phyloP scores from a whole-genome alignment of 305 asterid species.

The Plantago lanceolata region DNA sequence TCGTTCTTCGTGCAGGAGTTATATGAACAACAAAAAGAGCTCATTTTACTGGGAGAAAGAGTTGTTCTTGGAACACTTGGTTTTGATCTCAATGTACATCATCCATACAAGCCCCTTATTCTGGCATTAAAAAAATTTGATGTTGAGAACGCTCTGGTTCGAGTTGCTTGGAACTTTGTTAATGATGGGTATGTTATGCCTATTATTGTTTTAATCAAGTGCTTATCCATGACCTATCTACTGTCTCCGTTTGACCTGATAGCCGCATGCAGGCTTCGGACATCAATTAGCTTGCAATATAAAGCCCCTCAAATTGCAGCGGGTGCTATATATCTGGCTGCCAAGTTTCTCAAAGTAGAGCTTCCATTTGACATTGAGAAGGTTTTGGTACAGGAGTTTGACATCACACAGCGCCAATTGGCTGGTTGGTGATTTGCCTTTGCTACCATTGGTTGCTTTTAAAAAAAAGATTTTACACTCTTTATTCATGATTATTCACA shows the following conservation, averaged over 20 bases:
- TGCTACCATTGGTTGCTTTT: conserved; percentile 27
- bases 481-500: too few relatives aligned
- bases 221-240: conserved; percentile 50
- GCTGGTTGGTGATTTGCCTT: conserved; percentile 75
- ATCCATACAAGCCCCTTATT: conserved; percentile 95
- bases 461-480: too few relatives aligned
- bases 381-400: conserved; percentile 99
- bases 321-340: conserved; percentile 97
- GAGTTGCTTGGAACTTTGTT: conserved; percentile 98
- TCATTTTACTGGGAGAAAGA: conserved; percentile 76
- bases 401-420: conserved; percentile 96
- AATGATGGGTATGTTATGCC: conserved; percentile 87
- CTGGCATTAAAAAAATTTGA: conserved; percentile 87
- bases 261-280: conserved; percentile 94
- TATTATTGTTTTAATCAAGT: conserved; percentile 27
- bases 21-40: conserved; percentile 90
- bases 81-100: conserved; percentile 80
- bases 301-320: conserved; percentile 99
- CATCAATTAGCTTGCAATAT: conserved; percentile 94
- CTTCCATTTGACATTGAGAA: conserved; percentile 91
- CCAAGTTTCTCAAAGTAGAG: conserved; percentile 96
- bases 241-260: conserved; percentile 67
- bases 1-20: conserved; percentile 55
- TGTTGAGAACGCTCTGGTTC: conserved; percentile 95
- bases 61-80: conserved; percentile 87